Base-by-base conservation (phyloP, 2,329 filamentous ascomycete species). In the Daldinia sp. region DNA sequence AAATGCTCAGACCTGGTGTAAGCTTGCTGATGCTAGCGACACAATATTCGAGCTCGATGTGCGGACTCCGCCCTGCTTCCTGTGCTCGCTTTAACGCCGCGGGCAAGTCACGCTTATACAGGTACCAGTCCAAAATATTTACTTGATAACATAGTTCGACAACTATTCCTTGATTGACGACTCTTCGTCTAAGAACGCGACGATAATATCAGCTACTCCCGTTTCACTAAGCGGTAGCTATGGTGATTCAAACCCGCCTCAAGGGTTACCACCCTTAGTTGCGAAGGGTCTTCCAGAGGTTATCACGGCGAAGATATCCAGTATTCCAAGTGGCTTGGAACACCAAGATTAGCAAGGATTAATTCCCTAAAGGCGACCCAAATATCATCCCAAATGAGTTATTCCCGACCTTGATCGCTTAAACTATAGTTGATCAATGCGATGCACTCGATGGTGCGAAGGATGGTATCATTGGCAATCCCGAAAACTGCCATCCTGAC, bases 391-490 rank as follows among this genome's bases (percentile, higher is more conserved):
- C 61, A 7, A 10, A 21, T 2, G 32, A 56, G 8, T 48, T 81
- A 60, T 77, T 1, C 67, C 70, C 19, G 75, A 82, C 15, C 75
- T 81, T 70, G 6, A 39, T 59, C 8, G 72, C 70, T 1, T 77
- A 78, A 49, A 58, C 52, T 2, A 76, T 81, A 3, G 51, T 77
- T 30, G 68, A 70, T 29, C 78, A 80, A 62, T 81, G 80, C 58
- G 80, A 82, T 64, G 60, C 43, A 1, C 75, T 77, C 54, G 80
- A 81, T 63, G 78, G 79, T 5, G 62, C 80, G 1, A 60, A 68
- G 2, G 80, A 82, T 63, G 72, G 67, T 23, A 80, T 81, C 61
- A 73, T 81, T 29, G 75, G 74, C 27, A 74, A 79, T 49, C 77
- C 79, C 0, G 63, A 68, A 19, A 63, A 69, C 15, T 82, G 80